Conservation (phyloP, 2,329 filamentous ascomycete genomes). For the Sarocladium kiliense region DNA sequence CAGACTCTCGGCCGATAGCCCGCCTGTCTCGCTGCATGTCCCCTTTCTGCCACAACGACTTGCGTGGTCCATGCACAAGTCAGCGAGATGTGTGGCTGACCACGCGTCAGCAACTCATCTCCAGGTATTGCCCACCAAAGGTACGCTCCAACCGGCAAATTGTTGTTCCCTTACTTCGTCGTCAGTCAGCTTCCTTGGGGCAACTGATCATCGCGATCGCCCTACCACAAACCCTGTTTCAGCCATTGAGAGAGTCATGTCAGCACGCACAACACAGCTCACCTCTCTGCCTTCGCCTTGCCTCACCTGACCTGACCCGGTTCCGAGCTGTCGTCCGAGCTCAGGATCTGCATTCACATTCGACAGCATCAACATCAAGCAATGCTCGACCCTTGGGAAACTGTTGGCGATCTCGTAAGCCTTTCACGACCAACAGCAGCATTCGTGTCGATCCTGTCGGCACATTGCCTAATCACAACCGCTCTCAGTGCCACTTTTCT, state of each 20-base stretch:
- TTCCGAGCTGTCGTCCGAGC: neutral
- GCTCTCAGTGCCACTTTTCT: too few relatives aligned
- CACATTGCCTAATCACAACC: too few relatives aligned
- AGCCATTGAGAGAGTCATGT: neutral
- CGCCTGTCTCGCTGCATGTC: neutral
- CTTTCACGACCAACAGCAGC: too few relatives aligned
- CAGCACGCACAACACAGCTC: neutral
- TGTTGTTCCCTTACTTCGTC: neutral
- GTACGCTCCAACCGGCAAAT: neutral
- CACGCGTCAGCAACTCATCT: neutral
- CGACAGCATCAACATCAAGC: neutral
- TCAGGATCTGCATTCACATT: neutral
- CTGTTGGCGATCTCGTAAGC: neutral
- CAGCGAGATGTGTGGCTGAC: neutral
- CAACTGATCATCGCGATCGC: conserved; percentile 1
- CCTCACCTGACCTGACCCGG: neutral
- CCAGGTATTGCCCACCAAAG: too few relatives aligned
- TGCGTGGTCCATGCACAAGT: neutral
- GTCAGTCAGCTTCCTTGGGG: neutral
- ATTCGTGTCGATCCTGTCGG: too few relatives aligned
- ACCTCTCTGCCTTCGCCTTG: neutral
- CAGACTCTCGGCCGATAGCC: conserved; percentile 1
- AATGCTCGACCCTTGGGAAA: too few relatives aligned
- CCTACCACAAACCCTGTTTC: neutral
- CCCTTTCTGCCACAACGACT: neutral